Evolutionary conservation across 129 eudicot genomes (phyloP).

Genomic region (Smallanthus sonchifolius): DNA sequence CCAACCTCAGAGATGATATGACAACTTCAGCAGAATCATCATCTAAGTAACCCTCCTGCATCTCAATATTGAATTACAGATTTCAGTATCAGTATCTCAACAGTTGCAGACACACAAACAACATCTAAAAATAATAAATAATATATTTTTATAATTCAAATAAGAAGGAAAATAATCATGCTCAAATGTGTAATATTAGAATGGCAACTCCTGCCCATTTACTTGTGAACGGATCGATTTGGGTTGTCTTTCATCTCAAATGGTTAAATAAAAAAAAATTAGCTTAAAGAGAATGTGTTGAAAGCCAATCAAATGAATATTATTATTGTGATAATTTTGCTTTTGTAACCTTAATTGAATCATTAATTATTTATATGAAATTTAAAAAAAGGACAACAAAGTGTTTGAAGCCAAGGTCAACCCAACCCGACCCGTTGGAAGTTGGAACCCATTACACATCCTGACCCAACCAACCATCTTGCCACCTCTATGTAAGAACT

Average conservation of each 20-base stretch:
- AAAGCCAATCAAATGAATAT: background rate
- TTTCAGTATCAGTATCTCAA: background rate
- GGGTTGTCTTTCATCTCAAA: background rate
- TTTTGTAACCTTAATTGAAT: background rate
- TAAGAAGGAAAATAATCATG: background rate
- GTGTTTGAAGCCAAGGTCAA: background rate
- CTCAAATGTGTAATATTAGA: background rate
- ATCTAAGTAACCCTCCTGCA: slow-evolving; percentile 85
- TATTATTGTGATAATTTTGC: background rate
- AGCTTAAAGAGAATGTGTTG: background rate
- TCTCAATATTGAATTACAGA: background rate
- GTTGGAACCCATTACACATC: background rate
- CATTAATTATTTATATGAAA: background rate
- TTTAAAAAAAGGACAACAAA: background rate
- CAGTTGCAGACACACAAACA: background rate
- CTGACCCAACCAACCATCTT: background rate
- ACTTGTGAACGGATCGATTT: background rate
- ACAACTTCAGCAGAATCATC: slow-evolving; percentile 97
- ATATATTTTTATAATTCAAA: background rate
- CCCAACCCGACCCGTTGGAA: background rate
- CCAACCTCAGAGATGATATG: slow-evolving; percentile 85
- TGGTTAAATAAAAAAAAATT: background rate
- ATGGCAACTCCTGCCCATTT: background rate
- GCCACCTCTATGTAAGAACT: background rate
- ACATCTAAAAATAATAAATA: background rate